phyloP scores from a whole-genome alignment of 1,139 yeast species.

The Suhomyces anneliseae region DNA sequence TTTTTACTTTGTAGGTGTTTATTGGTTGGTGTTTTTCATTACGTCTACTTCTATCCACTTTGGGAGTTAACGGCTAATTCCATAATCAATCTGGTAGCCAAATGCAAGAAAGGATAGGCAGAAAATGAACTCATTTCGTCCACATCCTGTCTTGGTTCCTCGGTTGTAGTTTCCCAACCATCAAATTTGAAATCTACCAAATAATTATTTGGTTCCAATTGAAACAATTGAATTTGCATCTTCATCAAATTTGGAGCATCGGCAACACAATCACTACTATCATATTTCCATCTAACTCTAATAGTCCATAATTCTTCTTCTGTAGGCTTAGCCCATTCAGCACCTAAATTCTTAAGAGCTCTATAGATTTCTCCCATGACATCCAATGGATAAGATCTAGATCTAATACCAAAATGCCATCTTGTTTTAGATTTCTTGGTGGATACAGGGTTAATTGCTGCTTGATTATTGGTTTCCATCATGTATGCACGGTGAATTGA shows the following conservation, averaged over 20 bases:
- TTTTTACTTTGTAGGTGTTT: no score
- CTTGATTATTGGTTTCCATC: slow-evolving; percentile 57
- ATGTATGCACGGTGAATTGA: slow-evolving; percentile 92
- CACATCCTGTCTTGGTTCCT: slow-evolving; percentile 37
- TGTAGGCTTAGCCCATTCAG: slow-evolving; percentile 95
- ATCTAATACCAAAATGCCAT: slow-evolving; percentile 98
- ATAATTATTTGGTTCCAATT: slow-evolving; percentile 92
- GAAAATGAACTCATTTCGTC: slow-evolving; percentile 83
- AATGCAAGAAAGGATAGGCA: slow-evolving; percentile 91
- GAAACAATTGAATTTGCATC: slow-evolving; percentile 96
- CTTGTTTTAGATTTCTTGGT: slow-evolving; percentile 88
- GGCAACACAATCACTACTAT: slow-evolving; percentile 40
- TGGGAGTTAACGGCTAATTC: slow-evolving; percentile 90
- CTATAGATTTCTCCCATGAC: slow-evolving; percentile 98
- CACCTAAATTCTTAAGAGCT: slow-evolving; percentile 89
- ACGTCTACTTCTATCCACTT: slow-evolving; percentile 20
- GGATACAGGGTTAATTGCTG: slow-evolving; percentile 68
- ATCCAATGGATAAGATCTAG: slow-evolving; percentile 93
- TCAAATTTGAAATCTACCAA: slow-evolving; percentile 96
- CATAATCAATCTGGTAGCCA: slow-evolving; percentile 91
- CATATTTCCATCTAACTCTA: slow-evolving; percentile 91
- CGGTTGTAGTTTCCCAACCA: slow-evolving; percentile 73
- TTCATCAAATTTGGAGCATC: slow-evolving; percentile 79
- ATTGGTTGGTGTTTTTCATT: no score
- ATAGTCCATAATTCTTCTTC: slow-evolving; percentile 97